These are phyloP conservation scores for Onygenales sp. DNA, from an alignment of 2,329 filamentous ascomycete genomes.

Conservation along the genomic window DNA sequence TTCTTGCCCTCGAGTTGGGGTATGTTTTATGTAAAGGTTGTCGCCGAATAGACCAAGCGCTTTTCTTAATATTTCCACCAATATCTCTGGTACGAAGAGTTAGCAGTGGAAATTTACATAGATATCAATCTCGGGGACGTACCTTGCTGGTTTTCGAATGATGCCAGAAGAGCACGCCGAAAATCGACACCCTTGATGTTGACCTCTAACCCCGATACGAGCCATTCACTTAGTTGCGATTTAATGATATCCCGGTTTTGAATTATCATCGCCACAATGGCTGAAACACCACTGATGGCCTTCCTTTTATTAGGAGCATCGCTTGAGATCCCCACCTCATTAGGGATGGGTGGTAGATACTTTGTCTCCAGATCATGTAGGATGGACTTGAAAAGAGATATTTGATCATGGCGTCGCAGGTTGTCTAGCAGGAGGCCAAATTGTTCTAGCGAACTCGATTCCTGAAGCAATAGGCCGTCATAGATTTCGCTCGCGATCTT, in stretches of 20 bases:
- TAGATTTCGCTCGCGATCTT: conserved; percentile 32
- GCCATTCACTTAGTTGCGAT: conserved; percentile 53
- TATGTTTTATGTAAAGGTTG: conserved; percentile 75
- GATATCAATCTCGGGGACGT: conserved; percentile 7
- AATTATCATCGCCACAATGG: conserved; percentile 45
- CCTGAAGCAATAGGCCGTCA: conserved; percentile 24
- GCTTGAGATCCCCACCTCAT: neutral
- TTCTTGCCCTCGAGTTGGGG: conserved; percentile 80
- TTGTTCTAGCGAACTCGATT: conserved; percentile 16
- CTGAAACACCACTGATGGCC: conserved; percentile 49
- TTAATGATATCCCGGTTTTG: conserved; percentile 40
- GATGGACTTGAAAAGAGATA: conserved; percentile 34
- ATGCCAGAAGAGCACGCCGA: conserved; percentile 55
- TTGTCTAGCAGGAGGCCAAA: conserved; percentile 31
- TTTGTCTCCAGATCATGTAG: conserved; percentile 35
- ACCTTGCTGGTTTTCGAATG: conserved; percentile 45
- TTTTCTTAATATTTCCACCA: conserved; percentile 50
- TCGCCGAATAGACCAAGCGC: conserved; percentile 70
- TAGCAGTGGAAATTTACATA: neutral
- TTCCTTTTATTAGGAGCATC: conserved; percentile 5
- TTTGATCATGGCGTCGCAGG: conserved; percentile 42
- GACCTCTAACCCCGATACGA: conserved; percentile 54
- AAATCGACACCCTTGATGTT: conserved; percentile 57
- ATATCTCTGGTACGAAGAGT: conserved; percentile 23
- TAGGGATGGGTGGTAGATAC: conserved; percentile 22